phyloP scores from a whole-genome alignment of 2,329 filamentous ascomycete genomes.

The Ambrosiella xylebori region DNA sequence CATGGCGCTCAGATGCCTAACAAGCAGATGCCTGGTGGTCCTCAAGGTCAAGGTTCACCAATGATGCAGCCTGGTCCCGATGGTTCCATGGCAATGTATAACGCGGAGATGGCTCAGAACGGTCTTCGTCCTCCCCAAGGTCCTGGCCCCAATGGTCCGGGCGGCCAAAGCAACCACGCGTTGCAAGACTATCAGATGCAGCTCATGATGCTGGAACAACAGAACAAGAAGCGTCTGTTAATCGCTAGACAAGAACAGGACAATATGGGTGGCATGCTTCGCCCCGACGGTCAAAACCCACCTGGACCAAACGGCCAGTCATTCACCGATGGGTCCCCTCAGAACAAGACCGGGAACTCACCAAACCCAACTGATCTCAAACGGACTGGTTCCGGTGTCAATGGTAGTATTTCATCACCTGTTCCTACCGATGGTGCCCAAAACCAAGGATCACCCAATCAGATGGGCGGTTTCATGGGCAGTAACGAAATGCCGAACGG shows the following conservation, averaged over 20 bases:
- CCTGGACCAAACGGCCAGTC: slow-evolving; percentile 39
- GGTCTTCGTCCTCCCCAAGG: slow-evolving; percentile 40
- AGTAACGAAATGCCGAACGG: slow-evolving; percentile 41
- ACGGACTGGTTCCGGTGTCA: slow-evolving; percentile 58
- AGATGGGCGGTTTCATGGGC: slow-evolving; percentile 43
- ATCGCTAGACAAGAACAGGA: slow-evolving; percentile 73
- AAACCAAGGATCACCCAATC: slow-evolving; percentile 48
- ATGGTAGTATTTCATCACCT: slow-evolving; percentile 51
- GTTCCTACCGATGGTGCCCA: slow-evolving; percentile 46
- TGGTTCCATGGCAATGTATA: slow-evolving; percentile 44
- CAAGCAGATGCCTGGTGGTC: slow-evolving; percentile 51
- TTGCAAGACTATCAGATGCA: slow-evolving; percentile 83
- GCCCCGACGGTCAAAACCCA: slow-evolving; percentile 33
- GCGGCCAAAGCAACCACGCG: slow-evolving; percentile 48
- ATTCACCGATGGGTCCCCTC: slow-evolving; percentile 55
- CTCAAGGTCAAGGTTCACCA: slow-evolving; percentile 62
- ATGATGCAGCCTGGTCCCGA: slow-evolving; percentile 65
- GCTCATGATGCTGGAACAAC: slow-evolving; percentile 69
- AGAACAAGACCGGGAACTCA: slow-evolving; percentile 50
- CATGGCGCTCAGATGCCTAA: slow-evolving; percentile 66
- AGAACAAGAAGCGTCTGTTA: slow-evolving; percentile 72
- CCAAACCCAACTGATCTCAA: slow-evolving; percentile 68
- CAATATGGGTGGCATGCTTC: slow-evolving; percentile 30
- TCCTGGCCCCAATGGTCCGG: slow-evolving; percentile 26
- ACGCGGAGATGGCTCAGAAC: slow-evolving; percentile 35